Base-by-base conservation (phyloP, 164 flowering plant species). In the Dillenia turbinata region DNA sequence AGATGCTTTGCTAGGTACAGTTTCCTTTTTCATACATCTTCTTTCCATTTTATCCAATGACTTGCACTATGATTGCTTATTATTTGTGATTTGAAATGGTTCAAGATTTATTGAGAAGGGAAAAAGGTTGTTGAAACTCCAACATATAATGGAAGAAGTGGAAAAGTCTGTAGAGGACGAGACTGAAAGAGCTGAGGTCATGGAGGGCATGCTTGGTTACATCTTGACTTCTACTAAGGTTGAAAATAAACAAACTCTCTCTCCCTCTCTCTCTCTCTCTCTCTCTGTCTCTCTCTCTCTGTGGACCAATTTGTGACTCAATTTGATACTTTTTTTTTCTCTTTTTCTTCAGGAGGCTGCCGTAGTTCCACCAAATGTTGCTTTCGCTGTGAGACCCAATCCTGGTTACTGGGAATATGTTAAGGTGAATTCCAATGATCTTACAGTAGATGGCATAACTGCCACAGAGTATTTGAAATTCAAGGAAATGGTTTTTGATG, bases 321-420 rank as follows among this genome's bases (percentile, higher is more conserved):
- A 45, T 56, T 13, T 43, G 3, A 13, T 49, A 12, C 19, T 52
- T 56, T 14, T 6, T 50, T 16, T 59, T 22, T 72, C 19, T 52
- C 52, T 14, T 6, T 50, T 16, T 59, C 16, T 72, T 71, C 83
- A 91, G 99, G 97, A 92, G 78, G 97, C 97, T 24, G 89, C 87
- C 24, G 89, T 88, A 54, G 83, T 88, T 69, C 97, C 99, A 51
- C 99, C 99, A 0, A 56, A 73, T 51, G 73, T 95, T 47, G 96
- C 92, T 0, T 81, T 95, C 24, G 93, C 97, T 0, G 85, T 84
- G 2, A 82, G 99, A 60, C 90, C 94, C 7, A 88, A 68, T 74
- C 99, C 97, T 9, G 99, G 99, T 17, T 81, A 77, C 59, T 92
- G 96, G 97, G 96, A 92, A 59, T 87, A 54, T 58, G 88, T 95